Conservation (phyloP, 1,284 basidiomycete species). For the Boletus semigastroideus region DNA sequence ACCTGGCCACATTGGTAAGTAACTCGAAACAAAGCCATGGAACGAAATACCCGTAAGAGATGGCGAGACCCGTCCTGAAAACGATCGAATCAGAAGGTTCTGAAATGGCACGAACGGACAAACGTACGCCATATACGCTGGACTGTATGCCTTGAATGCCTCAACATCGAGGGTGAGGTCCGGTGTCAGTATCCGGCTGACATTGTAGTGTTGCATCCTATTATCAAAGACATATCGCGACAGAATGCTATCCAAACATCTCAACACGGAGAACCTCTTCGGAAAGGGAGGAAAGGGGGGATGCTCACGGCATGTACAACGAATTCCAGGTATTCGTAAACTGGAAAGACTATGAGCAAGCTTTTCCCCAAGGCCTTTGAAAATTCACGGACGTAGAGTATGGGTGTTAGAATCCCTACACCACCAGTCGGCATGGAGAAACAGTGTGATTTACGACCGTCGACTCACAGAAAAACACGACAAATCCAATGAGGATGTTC, state of each 20-base stretch:
- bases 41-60: constrained; percentile 41
- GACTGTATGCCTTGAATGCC: constrained; percentile 66
- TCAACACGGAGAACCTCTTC: not conserved
- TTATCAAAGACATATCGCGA: constrained; percentile 41
- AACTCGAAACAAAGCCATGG: not conserved
- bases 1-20: constrained; percentile 7
- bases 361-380: not conserved
- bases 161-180: constrained; percentile 48
- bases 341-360: constrained; percentile 39
- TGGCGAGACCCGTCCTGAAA: constrained; percentile 47
- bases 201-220: constrained; percentile 54
- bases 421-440: constrained; percentile 17
- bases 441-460: not conserved
- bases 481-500: constrained; percentile 67
- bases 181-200: constrained; percentile 50
- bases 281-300: too few relatives aligned
- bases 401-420: constrained; percentile 56
- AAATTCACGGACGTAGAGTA: constrained; percentile 22
- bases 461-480: constrained; percentile 47
- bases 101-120: not conserved
- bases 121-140: constrained; percentile 55
- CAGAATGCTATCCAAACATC: constrained; percentile 15
- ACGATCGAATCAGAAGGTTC: not conserved
- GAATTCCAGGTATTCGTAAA: constrained; percentile 45
- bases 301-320: constrained; percentile 38